These are phyloP conservation scores for Umbelopsis ramanniana DNA, from an alignment of 192 early-diverging fungal genomes.

Conservation along the genomic window DNA sequence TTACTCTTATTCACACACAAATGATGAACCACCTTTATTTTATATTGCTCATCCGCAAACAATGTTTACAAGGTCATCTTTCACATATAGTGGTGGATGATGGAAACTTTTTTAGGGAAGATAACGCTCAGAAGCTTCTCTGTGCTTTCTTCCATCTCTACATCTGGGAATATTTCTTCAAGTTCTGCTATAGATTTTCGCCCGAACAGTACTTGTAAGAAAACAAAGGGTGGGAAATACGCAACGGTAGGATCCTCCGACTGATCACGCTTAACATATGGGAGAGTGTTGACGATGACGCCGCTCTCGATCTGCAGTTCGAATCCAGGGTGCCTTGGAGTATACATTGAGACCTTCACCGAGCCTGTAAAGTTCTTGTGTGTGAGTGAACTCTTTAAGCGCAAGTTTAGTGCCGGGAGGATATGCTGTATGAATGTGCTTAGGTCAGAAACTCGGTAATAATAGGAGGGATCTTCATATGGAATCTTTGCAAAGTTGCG, in stretches of 20 bases:
- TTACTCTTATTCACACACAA: no score
- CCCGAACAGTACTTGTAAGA: neutral
- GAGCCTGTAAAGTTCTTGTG: constrained; percentile 6
- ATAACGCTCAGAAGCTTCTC: neutral
- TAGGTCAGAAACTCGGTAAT: neutral
- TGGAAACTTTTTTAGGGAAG: neutral
- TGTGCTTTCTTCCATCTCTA: neutral
- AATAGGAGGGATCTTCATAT: constrained; percentile 10
- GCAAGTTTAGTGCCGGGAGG: neutral
- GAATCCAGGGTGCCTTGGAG: neutral
- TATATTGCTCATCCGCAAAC: no score
- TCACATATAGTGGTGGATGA: constrained; percentile 13
- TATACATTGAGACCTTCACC: neutral
- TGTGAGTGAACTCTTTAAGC: neutral
- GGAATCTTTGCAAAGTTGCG: neutral
- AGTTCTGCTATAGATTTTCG: neutral
- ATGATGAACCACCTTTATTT: no score
- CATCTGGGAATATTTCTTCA: constrained; percentile 12
- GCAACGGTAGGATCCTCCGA: neutral
- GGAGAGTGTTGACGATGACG: neutral
- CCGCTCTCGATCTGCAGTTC: neutral
- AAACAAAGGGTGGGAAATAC: neutral
- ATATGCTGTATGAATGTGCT: neutral
- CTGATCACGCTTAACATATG: constrained; percentile 3
- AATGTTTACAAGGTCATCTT: neutral